Conservation (phyloP, 2,329 filamentous ascomycete genomes). For the Penicillium expansum region DNA sequence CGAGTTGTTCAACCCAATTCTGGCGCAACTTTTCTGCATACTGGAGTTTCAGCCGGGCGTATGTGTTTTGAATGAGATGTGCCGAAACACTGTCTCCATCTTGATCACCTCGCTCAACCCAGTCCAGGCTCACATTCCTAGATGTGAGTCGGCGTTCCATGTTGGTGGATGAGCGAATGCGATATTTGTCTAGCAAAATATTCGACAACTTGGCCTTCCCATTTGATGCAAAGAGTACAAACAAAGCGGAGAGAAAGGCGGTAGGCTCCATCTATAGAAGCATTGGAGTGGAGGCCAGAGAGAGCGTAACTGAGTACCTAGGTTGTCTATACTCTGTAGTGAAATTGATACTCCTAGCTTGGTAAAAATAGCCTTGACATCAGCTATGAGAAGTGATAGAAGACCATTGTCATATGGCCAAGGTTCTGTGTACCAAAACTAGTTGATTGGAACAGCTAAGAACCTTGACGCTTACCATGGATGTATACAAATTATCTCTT, state of each 20-base stretch:
- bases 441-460: neutral
- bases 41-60: constrained; percentile 72
- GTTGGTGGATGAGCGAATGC: neutral
- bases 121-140: constrained; percentile 2
- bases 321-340: neutral
- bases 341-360: too few relatives aligned
- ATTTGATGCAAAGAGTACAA: neutral
- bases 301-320: neutral
- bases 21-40: constrained; percentile 70
- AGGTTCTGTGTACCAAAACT: neutral
- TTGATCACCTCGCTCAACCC: neutral
- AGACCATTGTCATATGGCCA: neutral
- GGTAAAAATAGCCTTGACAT: too few relatives aligned
- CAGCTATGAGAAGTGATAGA: too few relatives aligned
- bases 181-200: constrained; percentile 3
- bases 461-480: neutral
- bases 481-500: neutral
- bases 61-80: constrained; percentile 75
- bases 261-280: neutral
- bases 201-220: neutral
- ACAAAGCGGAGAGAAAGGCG: constrained; percentile 1
- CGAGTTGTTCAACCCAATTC: constrained; percentile 82
- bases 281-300: neutral
- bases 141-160: constrained; percentile 8
- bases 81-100: constrained; percentile 68